These are phyloP conservation scores for Xenosphaeropsis pyriputrescens DNA, from an alignment of 2,329 filamentous ascomycete genomes.

Conservation along the genomic window DNA sequence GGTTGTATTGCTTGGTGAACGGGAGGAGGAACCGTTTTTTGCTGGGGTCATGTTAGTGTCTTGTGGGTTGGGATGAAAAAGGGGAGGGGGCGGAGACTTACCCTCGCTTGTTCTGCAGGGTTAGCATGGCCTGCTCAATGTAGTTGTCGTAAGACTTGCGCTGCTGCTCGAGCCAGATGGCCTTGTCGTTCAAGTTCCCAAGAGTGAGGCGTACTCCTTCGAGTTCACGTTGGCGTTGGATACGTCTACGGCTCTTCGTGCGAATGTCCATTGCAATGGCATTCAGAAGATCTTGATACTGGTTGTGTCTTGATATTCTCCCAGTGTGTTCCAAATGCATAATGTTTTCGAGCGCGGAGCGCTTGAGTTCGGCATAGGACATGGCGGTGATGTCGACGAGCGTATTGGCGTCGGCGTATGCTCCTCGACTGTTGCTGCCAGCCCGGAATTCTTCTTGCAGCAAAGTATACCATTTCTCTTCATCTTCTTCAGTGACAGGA, in stretches of 20 bases:
- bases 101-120: conserved; percentile 92
- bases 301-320: conserved; percentile 73
- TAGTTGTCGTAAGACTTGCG: conserved; percentile 98
- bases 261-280: conserved; percentile 93
- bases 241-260: conserved; percentile 83
- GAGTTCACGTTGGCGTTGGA: conserved; percentile 82
- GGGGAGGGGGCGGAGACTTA: conserved; percentile 24
- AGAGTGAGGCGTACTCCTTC: conserved; percentile 71
- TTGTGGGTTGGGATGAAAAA: not conserved
- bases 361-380: conserved; percentile 85
- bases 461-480: conserved; percentile 71
- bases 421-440: conserved; percentile 56
- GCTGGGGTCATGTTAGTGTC: conserved; percentile 24
- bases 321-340: conserved; percentile 76
- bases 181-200: conserved; percentile 67
- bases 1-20: conserved; percentile 97
- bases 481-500: conserved; percentile 74
- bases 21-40: conserved; percentile 90
- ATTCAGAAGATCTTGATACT: conserved; percentile 96
- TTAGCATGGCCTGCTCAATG: conserved; percentile 96
- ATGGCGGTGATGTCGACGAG: conserved; percentile 81
- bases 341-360: conserved; percentile 86
- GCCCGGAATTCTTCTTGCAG: conserved; percentile 67
- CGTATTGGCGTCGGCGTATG: conserved; percentile 75
- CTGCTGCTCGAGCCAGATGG: conserved; percentile 84